phyloP scores from a whole-genome alignment of 1,284 basidiomycete genomes.

The Fistulina hepatica region DNA sequence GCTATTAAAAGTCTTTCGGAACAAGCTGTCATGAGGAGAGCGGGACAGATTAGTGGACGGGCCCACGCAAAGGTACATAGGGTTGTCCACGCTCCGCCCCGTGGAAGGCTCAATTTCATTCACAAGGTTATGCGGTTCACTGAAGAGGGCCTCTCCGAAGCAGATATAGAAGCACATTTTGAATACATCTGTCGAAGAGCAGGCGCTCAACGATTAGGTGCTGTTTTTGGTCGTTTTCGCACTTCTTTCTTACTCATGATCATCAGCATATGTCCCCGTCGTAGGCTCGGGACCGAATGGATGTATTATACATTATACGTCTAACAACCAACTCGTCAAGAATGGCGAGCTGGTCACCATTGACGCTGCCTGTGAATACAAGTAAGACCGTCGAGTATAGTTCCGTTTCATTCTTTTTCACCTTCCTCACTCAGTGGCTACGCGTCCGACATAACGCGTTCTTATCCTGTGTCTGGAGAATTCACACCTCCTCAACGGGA shows the following conservation, averaged over 20 bases:
- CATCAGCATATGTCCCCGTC: neutral
- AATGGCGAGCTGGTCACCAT: slow-evolving; percentile 75
- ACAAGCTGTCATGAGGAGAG: slow-evolving; percentile 57
- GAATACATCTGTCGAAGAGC: slow-evolving; percentile 72
- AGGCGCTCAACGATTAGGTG: slow-evolving; percentile 80
- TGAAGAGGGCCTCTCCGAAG: slow-evolving; percentile 60
- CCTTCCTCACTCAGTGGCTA: slow-evolving; percentile 56
- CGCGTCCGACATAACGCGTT: slow-evolving; percentile 93
- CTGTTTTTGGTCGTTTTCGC: no score
- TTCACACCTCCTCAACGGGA: slow-evolving; percentile 80
- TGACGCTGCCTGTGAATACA: slow-evolving; percentile 85
- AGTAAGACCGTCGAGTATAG: slow-evolving; percentile 36
- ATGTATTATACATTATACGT: slow-evolving; percentile 86
- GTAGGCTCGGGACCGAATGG: slow-evolving; percentile 55
- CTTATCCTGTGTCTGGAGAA: slow-evolving; percentile 75
- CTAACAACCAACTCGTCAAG: slow-evolving; percentile 71
- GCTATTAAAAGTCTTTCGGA: slow-evolving; percentile 64
- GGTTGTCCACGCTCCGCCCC: slow-evolving; percentile 1
- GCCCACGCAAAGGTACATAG: slow-evolving; percentile 63
- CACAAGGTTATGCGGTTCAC: slow-evolving; percentile 84
- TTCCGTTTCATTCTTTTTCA: neutral
- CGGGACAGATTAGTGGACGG: slow-evolving; percentile 66
- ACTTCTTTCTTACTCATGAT: neutral
- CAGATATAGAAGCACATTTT: slow-evolving; percentile 74
- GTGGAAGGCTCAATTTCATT: no score